Conservation (phyloP, 768 basidiomycete genomes). For the Trametes maxima region DNA sequence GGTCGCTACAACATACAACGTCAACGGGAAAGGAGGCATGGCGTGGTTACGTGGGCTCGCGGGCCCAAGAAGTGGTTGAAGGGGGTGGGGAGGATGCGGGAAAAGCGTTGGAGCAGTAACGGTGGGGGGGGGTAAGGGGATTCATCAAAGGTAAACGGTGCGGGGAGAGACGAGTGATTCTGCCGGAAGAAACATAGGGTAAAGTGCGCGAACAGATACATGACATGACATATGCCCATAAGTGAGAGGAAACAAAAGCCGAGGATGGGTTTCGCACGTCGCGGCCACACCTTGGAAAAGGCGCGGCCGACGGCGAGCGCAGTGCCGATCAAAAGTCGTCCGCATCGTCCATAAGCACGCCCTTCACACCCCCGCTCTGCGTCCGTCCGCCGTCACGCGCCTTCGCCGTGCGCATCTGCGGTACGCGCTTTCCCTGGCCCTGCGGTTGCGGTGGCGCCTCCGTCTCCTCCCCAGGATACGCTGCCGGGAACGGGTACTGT, state of each 20-base stretch:
- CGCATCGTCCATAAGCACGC: conserved; percentile 50
- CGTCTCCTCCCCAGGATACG: conserved; percentile 33
- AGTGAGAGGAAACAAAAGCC: conserved; percentile 1
- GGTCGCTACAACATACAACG: conserved; percentile 1
- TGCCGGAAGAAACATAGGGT: neutral
- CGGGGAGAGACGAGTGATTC: neutral
- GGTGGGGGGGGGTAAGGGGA: neutral
- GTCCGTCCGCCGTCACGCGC: conserved; percentile 82
- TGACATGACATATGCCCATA: conserved; percentile 2
- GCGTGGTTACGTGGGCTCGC: neutral
- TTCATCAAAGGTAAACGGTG: neutral
- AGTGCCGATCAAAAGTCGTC: conserved; percentile 31
- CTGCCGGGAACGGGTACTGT: conserved; percentile 69
- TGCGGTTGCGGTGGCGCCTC: conserved; percentile 18
- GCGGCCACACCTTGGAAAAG: neutral
- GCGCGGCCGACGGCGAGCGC: neutral
- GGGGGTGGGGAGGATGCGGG: no score
- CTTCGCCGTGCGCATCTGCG: conserved; percentile 71
- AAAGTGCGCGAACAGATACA: conserved; percentile 5
- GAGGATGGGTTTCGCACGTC: neutral
- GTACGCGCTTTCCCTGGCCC: conserved; percentile 34
- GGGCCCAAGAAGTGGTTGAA: neutral
- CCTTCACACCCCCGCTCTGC: conserved; percentile 85
- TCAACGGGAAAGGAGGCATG: neutral
- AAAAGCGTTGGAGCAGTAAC: no score